Conservation (phyloP, 148 eudicot genomes). For the Amaranthus palmeri region DNA sequence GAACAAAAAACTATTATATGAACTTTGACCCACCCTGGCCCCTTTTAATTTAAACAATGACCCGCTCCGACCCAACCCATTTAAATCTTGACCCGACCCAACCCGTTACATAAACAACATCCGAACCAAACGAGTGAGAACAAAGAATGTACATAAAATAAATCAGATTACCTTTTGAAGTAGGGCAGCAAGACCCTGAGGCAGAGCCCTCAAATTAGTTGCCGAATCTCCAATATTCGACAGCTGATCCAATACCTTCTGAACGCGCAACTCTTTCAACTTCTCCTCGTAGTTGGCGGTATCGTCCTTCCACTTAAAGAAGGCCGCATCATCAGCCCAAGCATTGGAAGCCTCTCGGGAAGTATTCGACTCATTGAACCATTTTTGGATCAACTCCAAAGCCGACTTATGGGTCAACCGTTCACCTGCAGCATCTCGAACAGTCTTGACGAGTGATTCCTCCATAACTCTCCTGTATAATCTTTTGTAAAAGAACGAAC, state of each 20-base stretch:
- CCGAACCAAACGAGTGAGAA: background rate
- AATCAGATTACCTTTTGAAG: constrained; percentile 54
- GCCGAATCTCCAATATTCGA: constrained; percentile 56
- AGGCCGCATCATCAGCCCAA: constrained; percentile 73
- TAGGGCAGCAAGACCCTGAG: constrained; percentile 75
- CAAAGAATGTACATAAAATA: background rate
- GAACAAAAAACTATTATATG: too few species aligned
- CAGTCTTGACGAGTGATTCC: constrained; percentile 56
- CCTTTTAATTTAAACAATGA: too few species aligned
- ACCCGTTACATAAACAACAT: too few species aligned
- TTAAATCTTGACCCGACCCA: too few species aligned
- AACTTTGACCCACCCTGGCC: too few species aligned
- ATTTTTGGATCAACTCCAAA: constrained; percentile 57
- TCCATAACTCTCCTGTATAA: constrained; percentile 67
- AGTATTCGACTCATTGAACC: constrained; percentile 61
- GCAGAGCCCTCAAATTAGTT: constrained; percentile 67
- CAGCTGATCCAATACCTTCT: constrained; percentile 64
- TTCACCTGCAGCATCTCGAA: constrained; percentile 77
- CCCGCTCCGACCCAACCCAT: too few species aligned
- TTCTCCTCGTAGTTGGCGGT: constrained; percentile 54
- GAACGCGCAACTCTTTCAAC: constrained; percentile 60
- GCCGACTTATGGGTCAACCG: constrained; percentile 59
- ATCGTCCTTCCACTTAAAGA: constrained; percentile 68
- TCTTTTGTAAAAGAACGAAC: constrained; percentile 71
- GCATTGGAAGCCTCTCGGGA: constrained; percentile 32